Conservation (phyloP, 345 rosid genomes). For the Syzygium aromaticum region DNA sequence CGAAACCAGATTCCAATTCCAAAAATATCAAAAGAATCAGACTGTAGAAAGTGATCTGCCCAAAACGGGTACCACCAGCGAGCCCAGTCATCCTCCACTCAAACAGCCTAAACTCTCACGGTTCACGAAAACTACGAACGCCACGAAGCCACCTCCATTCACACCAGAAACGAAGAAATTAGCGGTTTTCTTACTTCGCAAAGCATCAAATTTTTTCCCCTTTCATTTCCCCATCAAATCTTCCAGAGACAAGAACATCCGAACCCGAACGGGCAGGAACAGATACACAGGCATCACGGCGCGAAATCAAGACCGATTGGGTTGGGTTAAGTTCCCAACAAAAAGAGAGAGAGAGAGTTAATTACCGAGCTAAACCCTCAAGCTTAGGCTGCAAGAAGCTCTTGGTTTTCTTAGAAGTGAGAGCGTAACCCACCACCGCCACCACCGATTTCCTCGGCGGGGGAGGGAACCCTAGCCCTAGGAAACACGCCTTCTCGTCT, state of each 20-base stretch:
- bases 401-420: conserved; percentile 70
- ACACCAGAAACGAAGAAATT: not conserved
- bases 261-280: not conserved
- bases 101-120: not conserved
- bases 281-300: not conserved
- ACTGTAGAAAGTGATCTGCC: not conserved
- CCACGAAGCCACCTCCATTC: not conserved
- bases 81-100: not conserved
- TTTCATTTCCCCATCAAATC: not conserved
- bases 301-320: not conserved
- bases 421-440: conserved; percentile 70
- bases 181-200: not conserved
- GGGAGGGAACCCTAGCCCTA: conserved; percentile 14
- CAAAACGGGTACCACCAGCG: not conserved
- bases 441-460: conserved; percentile 17
- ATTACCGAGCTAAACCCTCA: conserved; percentile 65
- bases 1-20: not conserved
- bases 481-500: conserved; percentile 5
- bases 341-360: not conserved
- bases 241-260: not conserved
- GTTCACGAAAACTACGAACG: not conserved
- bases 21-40: not conserved
- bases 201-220: not conserved
- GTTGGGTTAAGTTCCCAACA: not conserved
- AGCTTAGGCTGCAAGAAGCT: conserved; percentile 76